Evolutionary conservation across 495 filamentous ascomycete genomes (phyloP).

Genomic region (Patellaria atrata): DNA sequence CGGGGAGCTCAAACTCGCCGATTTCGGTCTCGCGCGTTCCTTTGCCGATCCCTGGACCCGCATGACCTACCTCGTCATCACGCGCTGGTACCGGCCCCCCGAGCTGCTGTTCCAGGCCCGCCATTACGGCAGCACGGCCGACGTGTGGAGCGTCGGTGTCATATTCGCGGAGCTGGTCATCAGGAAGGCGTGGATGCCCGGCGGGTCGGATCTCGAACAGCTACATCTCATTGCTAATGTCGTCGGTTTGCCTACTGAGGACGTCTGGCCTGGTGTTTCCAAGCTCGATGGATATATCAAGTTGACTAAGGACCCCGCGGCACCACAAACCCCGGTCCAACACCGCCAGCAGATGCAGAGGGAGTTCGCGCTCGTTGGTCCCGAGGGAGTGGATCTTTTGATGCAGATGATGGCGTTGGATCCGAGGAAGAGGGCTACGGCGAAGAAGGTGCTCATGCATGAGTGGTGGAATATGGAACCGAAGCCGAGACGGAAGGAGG

Average conservation of each 20-base stretch:
- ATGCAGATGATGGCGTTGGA: constrained; percentile 76
- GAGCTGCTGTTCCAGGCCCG: constrained; percentile 83
- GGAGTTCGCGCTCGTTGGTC: constrained; percentile 62
- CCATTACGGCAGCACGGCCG: constrained; percentile 80
- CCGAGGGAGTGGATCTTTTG: constrained; percentile 71
- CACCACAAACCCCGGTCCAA: constrained; percentile 36
- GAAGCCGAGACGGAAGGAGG: constrained; percentile 65
- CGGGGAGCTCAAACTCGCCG: constrained; percentile 87
- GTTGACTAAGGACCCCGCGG: constrained; percentile 36
- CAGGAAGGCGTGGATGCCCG: constrained; percentile 63
- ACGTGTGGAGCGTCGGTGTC: constrained; percentile 88
- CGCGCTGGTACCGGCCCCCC: constrained; percentile 74
- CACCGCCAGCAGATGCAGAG: constrained; percentile 48
- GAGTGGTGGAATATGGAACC: constrained; percentile 78
- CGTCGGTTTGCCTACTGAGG: constrained; percentile 84
- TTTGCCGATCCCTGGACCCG: constrained; percentile 75
- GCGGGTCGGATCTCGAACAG: constrained; percentile 67
- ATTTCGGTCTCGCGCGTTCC: constrained; percentile 86
- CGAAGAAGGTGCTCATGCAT: constrained; percentile 62
- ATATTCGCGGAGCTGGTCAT: constrained; percentile 88
- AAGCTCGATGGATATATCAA: constrained; percentile 59
- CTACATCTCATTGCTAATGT: constrained; percentile 65
- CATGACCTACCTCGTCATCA: constrained; percentile 95
- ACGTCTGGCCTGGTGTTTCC: constrained; percentile 88
- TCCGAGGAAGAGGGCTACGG: constrained; percentile 65